Evolutionary conservation across 2,329 filamentous ascomycete species (phyloP).

Genomic region (Ophiostoma sp.): DNA sequence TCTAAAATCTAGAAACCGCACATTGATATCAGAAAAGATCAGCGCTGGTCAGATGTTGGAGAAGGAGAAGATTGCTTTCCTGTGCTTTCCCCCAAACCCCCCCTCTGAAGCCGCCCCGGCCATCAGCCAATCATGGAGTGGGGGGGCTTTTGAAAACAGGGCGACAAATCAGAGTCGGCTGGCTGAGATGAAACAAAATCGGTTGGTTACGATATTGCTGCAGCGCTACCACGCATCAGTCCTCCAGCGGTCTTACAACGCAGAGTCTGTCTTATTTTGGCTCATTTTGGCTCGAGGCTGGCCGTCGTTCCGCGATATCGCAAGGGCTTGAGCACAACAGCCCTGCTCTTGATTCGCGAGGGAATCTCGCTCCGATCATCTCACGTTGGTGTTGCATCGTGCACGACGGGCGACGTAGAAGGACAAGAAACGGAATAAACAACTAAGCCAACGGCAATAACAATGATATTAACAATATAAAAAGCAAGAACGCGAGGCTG

Average conservation of each 20-base stretch:
- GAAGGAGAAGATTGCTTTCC: not conserved
- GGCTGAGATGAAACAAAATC: conserved; percentile 23
- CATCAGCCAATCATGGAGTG: conserved; percentile 16
- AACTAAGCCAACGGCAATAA: not conserved
- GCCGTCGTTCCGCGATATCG: not conserved
- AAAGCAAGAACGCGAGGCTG: not conserved
- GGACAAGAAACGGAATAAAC: not conserved
- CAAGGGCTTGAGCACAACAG: not conserved
- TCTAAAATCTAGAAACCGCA: not conserved
- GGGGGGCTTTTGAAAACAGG: not conserved
- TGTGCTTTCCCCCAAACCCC: not conserved
- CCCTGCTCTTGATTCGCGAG: no score
- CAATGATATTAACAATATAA: not conserved
- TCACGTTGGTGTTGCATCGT: not conserved
- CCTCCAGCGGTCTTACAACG: not conserved
- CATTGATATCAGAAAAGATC: not conserved
- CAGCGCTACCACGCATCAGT: not conserved
- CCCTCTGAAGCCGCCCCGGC: not conserved
- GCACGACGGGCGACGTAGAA: not conserved
- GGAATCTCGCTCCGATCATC: not conserved
- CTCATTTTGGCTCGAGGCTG: not conserved
- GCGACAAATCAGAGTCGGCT: not conserved
- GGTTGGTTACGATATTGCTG: not conserved
- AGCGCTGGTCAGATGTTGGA: not conserved
- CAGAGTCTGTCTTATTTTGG: not conserved